Base-by-base conservation (phyloP, 179 eudicot species). In the Pouteria campechiana region DNA sequence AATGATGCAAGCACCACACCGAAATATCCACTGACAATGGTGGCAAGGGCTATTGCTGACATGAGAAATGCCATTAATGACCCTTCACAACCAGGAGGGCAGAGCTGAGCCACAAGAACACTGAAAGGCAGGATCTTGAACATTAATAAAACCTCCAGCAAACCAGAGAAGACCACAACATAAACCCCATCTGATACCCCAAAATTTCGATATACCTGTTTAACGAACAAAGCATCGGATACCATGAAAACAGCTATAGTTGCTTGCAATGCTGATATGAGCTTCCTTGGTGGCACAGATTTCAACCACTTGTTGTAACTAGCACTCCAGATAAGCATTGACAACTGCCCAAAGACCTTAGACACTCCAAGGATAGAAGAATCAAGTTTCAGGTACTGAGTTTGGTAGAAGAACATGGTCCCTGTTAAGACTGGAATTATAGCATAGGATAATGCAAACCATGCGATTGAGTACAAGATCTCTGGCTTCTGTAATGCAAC, bases 371-470 rank as follows among this genome's bases (percentile, higher is more conserved):
- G 42, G 4, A 79, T 59, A 1, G 90, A 70, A 2, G 95, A 79
- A 35, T 86, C 78, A 8, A 90, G 74, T 21, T 58, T 57, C 52
- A 86, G 50, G 37, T 63, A 51, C 58, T 79, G 68, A 17, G 96
- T 85, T 63, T 90, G 98, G 48, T 90, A 90, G 55, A 60, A 90
- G 67, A 90, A 86, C 90, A 90, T 72, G n/a, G 93, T 74, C 51
- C 98, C 98, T 4, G 73, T 57, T 12, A 90, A 66, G 60, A 76
- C 64, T 8, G 98, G 98, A 52, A 79, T 70, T 32, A 74, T 35
- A 33, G 95, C 95, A 57, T 76, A 90, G 20, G 98, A 86, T 18
- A 57, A 73, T 12, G 86, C 76, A 50, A 90, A 58, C 96, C 98
- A 90, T 27, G 58, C 57, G 29, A 86, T 73, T 10, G 94, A 65